Percentiles rank a stretch among this genome's conserved stretches.
phyloP scores from a whole-genome alignment of 2,329 filamentous ascomycete species.

The Septoria linicola region DNA sequence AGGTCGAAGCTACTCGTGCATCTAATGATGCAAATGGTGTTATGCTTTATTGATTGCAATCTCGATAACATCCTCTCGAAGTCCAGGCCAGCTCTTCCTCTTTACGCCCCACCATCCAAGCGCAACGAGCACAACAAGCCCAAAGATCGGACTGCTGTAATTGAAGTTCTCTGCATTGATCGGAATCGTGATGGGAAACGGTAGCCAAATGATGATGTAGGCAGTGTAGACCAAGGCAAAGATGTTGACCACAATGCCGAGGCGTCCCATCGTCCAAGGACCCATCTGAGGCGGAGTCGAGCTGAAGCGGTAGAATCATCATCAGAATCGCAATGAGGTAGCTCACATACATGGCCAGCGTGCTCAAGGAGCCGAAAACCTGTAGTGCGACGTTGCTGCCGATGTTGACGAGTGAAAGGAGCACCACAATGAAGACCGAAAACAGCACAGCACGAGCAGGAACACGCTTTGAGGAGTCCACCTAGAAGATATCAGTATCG shows the following conservation, averaged over 20 bases:
- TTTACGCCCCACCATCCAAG: slow-evolving; percentile 23
- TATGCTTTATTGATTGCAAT: slow-evolving; percentile 21
- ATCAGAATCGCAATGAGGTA: slow-evolving; percentile 32
- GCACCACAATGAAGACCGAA: slow-evolving; percentile 26
- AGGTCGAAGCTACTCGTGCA: too few relatives aligned
- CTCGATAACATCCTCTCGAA: slow-evolving; percentile 27
- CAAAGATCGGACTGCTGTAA: slow-evolving; percentile 30
- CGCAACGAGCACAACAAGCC: slow-evolving; percentile 26
- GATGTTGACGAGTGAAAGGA: slow-evolving; percentile 28
- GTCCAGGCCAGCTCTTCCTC: slow-evolving; percentile 26
- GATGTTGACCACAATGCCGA: slow-evolving; percentile 27
- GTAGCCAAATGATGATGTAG: slow-evolving; percentile 30
- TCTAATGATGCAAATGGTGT: too few relatives aligned
- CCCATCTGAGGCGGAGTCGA: slow-evolving; percentile 19
- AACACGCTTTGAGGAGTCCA: slow-evolving; percentile 22
- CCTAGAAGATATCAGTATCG: slow-evolving; percentile 16
- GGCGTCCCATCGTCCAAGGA: slow-evolving; percentile 26
- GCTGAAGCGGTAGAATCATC: slow-evolving; percentile 21
- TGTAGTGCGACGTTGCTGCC: slow-evolving; percentile 25
- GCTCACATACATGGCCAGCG: slow-evolving; percentile 29
- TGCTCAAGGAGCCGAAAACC: slow-evolving; percentile 29
- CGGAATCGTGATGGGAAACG: slow-evolving; percentile 28
- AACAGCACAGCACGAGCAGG: slow-evolving; percentile 29
- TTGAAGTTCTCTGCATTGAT: slow-evolving; percentile 29
- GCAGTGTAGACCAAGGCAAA: slow-evolving; percentile 29